These are phyloP conservation scores for Yamadazyma triangularis DNA, from an alignment of 1,139 yeast species.

Conservation along the genomic window DNA sequence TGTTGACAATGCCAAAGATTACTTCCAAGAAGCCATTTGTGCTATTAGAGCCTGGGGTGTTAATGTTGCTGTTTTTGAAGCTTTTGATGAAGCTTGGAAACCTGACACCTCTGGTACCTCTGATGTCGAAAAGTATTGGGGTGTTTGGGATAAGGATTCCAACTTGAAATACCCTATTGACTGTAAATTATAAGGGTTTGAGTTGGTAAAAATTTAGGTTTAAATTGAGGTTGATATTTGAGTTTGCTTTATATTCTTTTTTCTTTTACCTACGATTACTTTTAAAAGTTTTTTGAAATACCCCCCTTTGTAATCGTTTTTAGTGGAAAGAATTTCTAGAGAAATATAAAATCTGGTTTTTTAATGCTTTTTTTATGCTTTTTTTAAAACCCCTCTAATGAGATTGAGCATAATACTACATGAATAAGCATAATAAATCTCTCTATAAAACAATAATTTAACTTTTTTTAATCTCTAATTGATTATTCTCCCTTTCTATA, in stretches of 20 bases:
- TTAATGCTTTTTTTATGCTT: too few relatives aligned
- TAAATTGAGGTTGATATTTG: too few relatives aligned
- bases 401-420: background rate
- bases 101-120: constrained; percentile 81
- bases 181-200: constrained; percentile 47
- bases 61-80: constrained; percentile 89
- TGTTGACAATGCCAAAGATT: constrained; percentile 65
- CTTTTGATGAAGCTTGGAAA: constrained; percentile 94
- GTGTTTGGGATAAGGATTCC: constrained; percentile 64
- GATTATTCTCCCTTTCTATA: background rate
- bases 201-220: too few relatives aligned
- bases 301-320: too few relatives aligned
- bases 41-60: constrained; percentile 95
- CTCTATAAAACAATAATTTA: too few relatives aligned
- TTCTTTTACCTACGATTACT: background rate
- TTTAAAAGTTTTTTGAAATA: too few relatives aligned
- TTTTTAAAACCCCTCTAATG: too few relatives aligned
- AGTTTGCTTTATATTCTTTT: too few relatives aligned
- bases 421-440: background rate
- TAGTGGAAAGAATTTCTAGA: too few relatives aligned
- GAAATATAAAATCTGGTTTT: too few relatives aligned
- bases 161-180: constrained; percentile 53
- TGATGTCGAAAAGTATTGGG: constrained; percentile 92
- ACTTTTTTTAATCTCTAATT: background rate
- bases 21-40: constrained; percentile 86